phyloP scores from a whole-genome alignment of 371 early-diverging fungal genomes.

The Parasitella parasitica region DNA sequence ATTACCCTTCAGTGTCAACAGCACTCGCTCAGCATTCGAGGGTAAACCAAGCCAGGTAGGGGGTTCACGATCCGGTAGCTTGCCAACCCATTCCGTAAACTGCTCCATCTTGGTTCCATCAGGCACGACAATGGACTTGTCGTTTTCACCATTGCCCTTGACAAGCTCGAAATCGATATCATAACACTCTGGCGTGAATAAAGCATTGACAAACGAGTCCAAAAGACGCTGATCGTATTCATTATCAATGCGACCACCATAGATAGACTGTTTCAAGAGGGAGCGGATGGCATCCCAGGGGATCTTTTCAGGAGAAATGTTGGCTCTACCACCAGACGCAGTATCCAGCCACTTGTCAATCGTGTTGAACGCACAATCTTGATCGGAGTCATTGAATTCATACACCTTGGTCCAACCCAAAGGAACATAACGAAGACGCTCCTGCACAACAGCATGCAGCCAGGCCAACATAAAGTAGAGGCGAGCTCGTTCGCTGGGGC shows the following conservation, averaged over 20 bases:
- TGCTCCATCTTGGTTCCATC: constrained; percentile 89
- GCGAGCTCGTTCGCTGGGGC: constrained; percentile 86
- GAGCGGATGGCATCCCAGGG: constrained; percentile 94
- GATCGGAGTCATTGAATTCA: constrained; percentile 98
- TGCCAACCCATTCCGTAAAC: constrained; percentile 86
- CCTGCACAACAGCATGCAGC: constrained; percentile 94
- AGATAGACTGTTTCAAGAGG: constrained; percentile 86
- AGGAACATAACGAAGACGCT: constrained; percentile 95
- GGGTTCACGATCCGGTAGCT: constrained; percentile 90
- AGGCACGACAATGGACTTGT: constrained; percentile 66
- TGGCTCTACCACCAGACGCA: constrained; percentile 80
- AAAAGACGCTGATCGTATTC: constrained; percentile 88
- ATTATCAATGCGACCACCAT: constrained; percentile 96
- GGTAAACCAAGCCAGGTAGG: constrained; percentile 97
- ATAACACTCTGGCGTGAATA: constrained; percentile 84
- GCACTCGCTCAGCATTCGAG: constrained; percentile 89
- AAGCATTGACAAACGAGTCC: constrained; percentile 83
- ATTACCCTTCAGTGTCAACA: constrained; percentile 76
- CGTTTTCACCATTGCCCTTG: constrained; percentile 45
- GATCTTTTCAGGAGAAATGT: constrained; percentile 91
- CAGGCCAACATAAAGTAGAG: constrained; percentile 95
- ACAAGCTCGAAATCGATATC: constrained; percentile 84
- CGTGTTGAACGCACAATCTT: constrained; percentile 85
- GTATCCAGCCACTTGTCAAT: constrained; percentile 90
- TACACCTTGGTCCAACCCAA: constrained; percentile 97